A percentile compares a stretch with the other conserved stretches of the same genome.
These are phyloP conservation scores for Aspergillus fumigatiaffinis DNA, from an alignment of 2,329 filamentous ascomycete genomes.

Conservation along the genomic window DNA sequence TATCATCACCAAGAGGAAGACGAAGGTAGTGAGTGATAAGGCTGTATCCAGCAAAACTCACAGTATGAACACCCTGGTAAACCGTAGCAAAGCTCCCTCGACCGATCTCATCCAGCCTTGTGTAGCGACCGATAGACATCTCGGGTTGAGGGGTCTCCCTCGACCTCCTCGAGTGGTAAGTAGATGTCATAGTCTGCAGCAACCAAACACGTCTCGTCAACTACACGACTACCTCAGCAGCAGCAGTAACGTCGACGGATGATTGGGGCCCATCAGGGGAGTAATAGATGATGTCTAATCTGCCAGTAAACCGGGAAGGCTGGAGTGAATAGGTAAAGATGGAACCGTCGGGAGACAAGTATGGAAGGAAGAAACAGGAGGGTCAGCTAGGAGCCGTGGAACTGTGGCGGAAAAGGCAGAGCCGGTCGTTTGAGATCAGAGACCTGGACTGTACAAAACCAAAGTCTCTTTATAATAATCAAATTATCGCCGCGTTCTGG, in stretches of 20 bases:
- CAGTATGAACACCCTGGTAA: slow-evolving; percentile 80
- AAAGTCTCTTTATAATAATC: background rate
- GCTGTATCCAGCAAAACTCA: slow-evolving; percentile 45
- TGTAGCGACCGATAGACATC: slow-evolving; percentile 67
- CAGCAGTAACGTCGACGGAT: slow-evolving; percentile 19
- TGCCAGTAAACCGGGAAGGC: slow-evolving; percentile 7
- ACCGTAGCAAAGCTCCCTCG: slow-evolving; percentile 98
- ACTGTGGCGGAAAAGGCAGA: slow-evolving; percentile 8
- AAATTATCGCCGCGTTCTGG: background rate
- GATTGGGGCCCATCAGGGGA: slow-evolving; percentile 35
- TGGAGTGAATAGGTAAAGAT: slow-evolving; percentile 9
- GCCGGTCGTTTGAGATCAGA: slow-evolving; percentile 1
- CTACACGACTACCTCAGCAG: slow-evolving; percentile 37
- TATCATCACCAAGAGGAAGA: background rate
- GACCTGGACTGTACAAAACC: background rate
- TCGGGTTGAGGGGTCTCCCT: slow-evolving; percentile 30
- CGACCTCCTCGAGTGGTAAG: slow-evolving; percentile 41
- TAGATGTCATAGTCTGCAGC: slow-evolving; percentile 34
- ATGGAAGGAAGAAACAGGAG: background rate
- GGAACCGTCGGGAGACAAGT: slow-evolving; percentile 13
- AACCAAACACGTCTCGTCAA: slow-evolving; percentile 23
- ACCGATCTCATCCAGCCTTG: slow-evolving; percentile 83
- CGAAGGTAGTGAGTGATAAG: background rate
- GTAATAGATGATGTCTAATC: slow-evolving; percentile 8
- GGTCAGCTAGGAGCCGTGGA: slow-evolving; percentile 16